Conservation (phyloP, 2,329 filamentous ascomycete genomes). For the Trichophyton equinum region DNA sequence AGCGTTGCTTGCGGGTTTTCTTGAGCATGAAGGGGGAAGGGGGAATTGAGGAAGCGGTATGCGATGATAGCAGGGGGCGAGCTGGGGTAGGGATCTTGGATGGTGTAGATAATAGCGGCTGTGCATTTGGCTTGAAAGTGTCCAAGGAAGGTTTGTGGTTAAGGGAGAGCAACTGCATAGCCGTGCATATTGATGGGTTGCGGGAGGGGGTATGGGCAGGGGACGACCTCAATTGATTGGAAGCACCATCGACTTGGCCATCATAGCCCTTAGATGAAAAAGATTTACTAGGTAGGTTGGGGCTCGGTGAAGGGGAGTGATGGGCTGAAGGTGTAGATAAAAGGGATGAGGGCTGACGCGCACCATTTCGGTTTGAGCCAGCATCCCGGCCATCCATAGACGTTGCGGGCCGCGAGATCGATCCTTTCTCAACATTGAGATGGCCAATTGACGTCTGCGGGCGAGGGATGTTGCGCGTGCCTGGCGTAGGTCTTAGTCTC, state of each 20-base stretch:
- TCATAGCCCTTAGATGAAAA: constrained; percentile 16
- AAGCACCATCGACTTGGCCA: constrained; percentile 17
- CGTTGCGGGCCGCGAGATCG: constrained; percentile 30
- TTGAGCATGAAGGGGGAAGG: constrained; percentile 24
- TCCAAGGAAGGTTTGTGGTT: neutral
- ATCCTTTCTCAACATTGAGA: constrained; percentile 11
- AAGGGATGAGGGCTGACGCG: constrained; percentile 23
- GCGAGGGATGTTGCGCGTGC: constrained; percentile 29
- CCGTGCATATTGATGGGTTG: constrained; percentile 24
- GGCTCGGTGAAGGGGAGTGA: constrained; percentile 15
- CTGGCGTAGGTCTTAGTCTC: constrained; percentile 19
- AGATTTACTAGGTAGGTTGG: constrained; percentile 9
- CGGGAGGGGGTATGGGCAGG: neutral
- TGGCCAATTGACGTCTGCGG: constrained; percentile 36
- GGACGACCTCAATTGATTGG: constrained; percentile 19
- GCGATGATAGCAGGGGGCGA: constrained; percentile 30
- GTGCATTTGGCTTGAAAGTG: neutral
- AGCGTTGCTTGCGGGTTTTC: constrained; percentile 13
- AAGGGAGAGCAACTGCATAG: constrained; percentile 23
- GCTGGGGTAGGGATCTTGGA: constrained; percentile 14
- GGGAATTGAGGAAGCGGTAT: constrained; percentile 20
- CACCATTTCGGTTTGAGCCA: constrained; percentile 43
- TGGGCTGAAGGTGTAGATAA: constrained; percentile 15
- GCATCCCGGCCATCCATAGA: constrained; percentile 32
- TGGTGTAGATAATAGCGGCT: neutral